phyloP scores from a whole-genome alignment of 1,139 yeast genomes.

The Hemisphaericaspora lyxosophila region DNA sequence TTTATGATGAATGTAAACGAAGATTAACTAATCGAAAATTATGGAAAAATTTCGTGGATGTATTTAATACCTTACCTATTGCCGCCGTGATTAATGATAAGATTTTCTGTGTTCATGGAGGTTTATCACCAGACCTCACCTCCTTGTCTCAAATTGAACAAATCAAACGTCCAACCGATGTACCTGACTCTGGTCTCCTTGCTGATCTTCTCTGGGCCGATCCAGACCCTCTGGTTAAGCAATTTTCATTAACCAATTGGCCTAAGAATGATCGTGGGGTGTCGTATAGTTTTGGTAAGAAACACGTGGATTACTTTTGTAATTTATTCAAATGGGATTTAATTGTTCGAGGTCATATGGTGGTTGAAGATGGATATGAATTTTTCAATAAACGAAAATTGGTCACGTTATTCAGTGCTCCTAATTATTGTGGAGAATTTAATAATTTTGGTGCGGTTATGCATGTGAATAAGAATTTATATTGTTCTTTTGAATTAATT shows the following conservation, averaged over 20 bases:
- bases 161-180: conserved; percentile 80
- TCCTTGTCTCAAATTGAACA: conserved; percentile 66
- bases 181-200: conserved; percentile 78
- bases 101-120: conserved; percentile 89
- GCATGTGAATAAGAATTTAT: conserved; percentile 73
- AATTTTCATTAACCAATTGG: conserved; percentile 55
- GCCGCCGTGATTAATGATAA: conserved; percentile 86
- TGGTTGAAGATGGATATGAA: conserved; percentile 90
- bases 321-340: conserved; percentile 71
- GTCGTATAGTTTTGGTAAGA: conserved; percentile 74
- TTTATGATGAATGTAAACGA: conserved; percentile 85
- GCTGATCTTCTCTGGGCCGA: conserved; percentile 89
- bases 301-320: conserved; percentile 72
- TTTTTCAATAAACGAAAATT: conserved; percentile 74
- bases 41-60: conserved; percentile 80
- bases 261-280: conserved; percentile 86
- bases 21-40: conserved; percentile 56
- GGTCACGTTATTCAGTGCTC: conserved; percentile 85
- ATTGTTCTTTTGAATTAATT: conserved; percentile 80
- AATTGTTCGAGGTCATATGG: conserved; percentile 88
- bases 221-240: conserved; percentile 62
- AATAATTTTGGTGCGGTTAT: conserved; percentile 90
- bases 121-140: conserved; percentile 73
- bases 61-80: conserved; percentile 79
- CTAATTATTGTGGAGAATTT: conserved; percentile 89